Conservation (phyloP, 2,329 filamentous ascomycete species). For the Colletotrichum sp. region DNA sequence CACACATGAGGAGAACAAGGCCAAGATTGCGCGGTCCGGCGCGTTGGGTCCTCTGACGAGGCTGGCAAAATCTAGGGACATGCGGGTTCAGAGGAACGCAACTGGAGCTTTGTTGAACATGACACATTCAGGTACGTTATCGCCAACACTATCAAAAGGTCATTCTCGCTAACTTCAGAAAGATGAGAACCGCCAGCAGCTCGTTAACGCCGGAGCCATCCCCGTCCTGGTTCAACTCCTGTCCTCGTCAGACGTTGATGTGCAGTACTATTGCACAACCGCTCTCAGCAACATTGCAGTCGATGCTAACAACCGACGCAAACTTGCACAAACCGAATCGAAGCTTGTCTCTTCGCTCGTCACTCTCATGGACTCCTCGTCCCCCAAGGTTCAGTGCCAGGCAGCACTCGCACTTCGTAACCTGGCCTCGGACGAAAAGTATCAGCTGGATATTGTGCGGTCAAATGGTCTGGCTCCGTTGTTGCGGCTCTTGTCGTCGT, state of each 20-base stretch:
- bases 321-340: constrained; percentile 87
- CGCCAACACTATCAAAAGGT: neutral
- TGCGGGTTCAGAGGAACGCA: constrained; percentile 97
- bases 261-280: constrained; percentile 99
- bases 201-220: constrained; percentile 97
- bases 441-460: constrained; percentile 96
- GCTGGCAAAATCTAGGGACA: constrained; percentile 95
- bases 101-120: constrained; percentile 97
- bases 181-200: constrained; percentile 98
- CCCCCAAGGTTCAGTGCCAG: constrained; percentile 97
- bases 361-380: constrained; percentile 95
- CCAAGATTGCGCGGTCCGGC: constrained; percentile 95
- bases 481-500: constrained; percentile 89
- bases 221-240: constrained; percentile 95
- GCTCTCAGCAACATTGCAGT: constrained; percentile 98
- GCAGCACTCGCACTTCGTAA: constrained; percentile 93
- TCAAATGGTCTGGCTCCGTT: constrained; percentile 85
- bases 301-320: constrained; percentile 87
- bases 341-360: constrained; percentile 93
- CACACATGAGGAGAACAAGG: constrained; percentile 99
- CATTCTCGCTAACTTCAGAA: constrained; percentile 15
- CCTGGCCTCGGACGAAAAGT: constrained; percentile 96
- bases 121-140: constrained; percentile 88
- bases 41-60: constrained; percentile 89
- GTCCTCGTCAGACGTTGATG: constrained; percentile 91